Conservation (phyloP, 495 filamentous ascomycete species). For the Neurospora cerealis region DNA sequence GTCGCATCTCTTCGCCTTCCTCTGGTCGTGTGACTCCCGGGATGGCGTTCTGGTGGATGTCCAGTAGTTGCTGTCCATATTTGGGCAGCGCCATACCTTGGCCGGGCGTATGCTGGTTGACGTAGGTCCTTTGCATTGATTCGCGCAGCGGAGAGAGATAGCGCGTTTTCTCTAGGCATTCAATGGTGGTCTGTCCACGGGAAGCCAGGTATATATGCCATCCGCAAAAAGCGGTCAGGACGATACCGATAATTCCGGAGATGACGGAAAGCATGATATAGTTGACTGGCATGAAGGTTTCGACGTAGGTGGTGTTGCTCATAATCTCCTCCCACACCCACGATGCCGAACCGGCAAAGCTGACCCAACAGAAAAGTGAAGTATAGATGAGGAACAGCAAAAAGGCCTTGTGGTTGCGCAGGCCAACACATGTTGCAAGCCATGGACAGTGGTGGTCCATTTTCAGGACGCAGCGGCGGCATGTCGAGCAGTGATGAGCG, state of each 20-base stretch:
- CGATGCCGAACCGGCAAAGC: constrained; percentile 56
- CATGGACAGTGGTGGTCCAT: constrained; percentile 99
- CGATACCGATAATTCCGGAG: constrained; percentile 81
- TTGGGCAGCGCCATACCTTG: constrained; percentile 42
- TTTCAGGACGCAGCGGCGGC: constrained; percentile 86
- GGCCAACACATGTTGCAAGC: constrained; percentile 90
- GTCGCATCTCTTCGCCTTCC: constrained; percentile 56
- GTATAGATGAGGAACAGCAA: constrained; percentile 90
- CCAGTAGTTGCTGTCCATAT: constrained; percentile 65
- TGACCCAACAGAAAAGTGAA: constrained; percentile 73
- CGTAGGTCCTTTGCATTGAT: constrained; percentile 51
- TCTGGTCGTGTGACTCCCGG: constrained; percentile 69
- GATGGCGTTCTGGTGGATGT: constrained; percentile 76
- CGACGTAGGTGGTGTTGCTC: constrained; percentile 44
- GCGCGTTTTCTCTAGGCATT: constrained; percentile 86
- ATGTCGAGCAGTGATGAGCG: constrained; percentile 91
- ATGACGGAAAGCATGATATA: constrained; percentile 80
- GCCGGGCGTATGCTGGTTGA: constrained; percentile 40
- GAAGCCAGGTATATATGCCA: constrained; percentile 86
- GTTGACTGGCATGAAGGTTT: constrained; percentile 78
- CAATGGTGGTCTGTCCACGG: constrained; percentile 82
- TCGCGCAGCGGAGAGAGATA: constrained; percentile 74
- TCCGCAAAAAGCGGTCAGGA: constrained; percentile 76
- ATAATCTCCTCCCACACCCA: constrained; percentile 82
- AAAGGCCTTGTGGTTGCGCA: constrained; percentile 93